Conservation (phyloP, 2,329 filamentous ascomycete genomes). For the Neonectria punicea region DNA sequence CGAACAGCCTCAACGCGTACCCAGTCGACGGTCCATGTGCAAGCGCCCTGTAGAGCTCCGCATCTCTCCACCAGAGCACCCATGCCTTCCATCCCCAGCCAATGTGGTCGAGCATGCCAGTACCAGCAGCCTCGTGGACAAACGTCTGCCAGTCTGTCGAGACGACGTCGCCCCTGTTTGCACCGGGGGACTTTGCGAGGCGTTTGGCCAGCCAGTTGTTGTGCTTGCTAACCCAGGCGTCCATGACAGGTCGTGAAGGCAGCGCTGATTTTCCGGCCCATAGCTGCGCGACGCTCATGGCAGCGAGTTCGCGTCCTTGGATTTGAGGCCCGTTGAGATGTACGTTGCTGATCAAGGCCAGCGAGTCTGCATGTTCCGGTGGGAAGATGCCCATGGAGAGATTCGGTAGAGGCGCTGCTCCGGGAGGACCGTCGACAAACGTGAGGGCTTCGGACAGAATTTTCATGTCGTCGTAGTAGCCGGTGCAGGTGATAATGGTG, state of each 20-base stretch:
- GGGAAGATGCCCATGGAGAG: conserved; percentile 10
- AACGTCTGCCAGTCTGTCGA: conserved; percentile 48
- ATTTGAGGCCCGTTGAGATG: conserved; percentile 2
- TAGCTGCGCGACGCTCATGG: conserved; percentile 53
- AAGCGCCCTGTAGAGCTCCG: conserved; percentile 1
- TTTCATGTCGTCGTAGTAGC: conserved; percentile 4
- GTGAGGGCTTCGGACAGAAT: background rate
- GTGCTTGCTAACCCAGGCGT: conserved; percentile 29
- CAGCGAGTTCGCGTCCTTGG: conserved; percentile 48
- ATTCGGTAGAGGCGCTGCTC: background rate
- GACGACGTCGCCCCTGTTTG: conserved; percentile 34
- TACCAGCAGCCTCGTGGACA: conserved; percentile 53
- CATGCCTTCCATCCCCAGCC: conserved; percentile 36
- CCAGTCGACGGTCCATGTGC: conserved; percentile 1
- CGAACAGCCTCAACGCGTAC: background rate
- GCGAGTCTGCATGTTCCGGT: conserved; percentile 4
- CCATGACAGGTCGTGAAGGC: conserved; percentile 48
- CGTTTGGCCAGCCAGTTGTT: conserved; percentile 22
- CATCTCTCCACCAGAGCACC: background rate
- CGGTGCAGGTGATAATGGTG: conserved; percentile 6
- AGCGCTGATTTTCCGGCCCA: conserved; percentile 51
- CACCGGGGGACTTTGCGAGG: conserved; percentile 13
- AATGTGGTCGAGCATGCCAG: conserved; percentile 50
- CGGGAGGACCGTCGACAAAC: background rate
- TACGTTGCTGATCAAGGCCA: conserved; percentile 5